Evolutionary conservation across 352 stramenopile genomes (phyloP), one percentile per base, ranked within the genome.

Genomic region (Globisporangium solare): DNA sequence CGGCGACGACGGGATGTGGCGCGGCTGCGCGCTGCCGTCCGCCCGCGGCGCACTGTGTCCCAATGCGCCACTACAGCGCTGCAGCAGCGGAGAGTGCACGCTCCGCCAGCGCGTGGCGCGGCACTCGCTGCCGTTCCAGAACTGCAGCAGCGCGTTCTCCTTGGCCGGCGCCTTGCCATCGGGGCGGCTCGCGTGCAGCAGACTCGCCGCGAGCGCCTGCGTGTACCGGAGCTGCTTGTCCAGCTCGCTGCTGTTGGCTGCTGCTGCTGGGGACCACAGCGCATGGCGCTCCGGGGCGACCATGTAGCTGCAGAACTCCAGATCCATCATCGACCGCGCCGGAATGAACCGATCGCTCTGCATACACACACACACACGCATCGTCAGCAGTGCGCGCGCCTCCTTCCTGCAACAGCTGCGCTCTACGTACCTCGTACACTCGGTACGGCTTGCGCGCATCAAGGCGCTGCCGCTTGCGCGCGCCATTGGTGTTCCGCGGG

Each of bases 331-430:
- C 10, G 55, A 65, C 17, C 73, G 60, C 15, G 66, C 59, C 0
- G 73, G 73, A 40, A 83, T 83, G 59, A 83, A 83, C 18, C 73
- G 70, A 53, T 79, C 73, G 59, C 70, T 73, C 48, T 54, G 48
- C 21, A 21, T n/a, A 57, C 12, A 42, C 1, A 58, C 31, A 6
- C 24, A 31, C 24, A 31, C 2, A 31, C n/a, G 24, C 24, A 27
- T 5, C 24, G 27, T 35, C 5, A 35, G 27, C 27, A 35, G 10
- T 27, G 2, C 5, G 24, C 5, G 24, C 24, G 24, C 24, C 24
- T 6, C 27, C 27, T 35, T 35, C 27, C 4, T 35, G 27, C 27
- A 35, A 6, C 24, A 35, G 27, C n/a, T n/a, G n/a, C n/a, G n/a
- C 27, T 35, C 7, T 35, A 6, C 27, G 4, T 35, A 35, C 27